These are phyloP conservation scores for Musa itinerans DNA, from an alignment of 176 grass and related monocot genomes.

Conservation along the genomic window DNA sequence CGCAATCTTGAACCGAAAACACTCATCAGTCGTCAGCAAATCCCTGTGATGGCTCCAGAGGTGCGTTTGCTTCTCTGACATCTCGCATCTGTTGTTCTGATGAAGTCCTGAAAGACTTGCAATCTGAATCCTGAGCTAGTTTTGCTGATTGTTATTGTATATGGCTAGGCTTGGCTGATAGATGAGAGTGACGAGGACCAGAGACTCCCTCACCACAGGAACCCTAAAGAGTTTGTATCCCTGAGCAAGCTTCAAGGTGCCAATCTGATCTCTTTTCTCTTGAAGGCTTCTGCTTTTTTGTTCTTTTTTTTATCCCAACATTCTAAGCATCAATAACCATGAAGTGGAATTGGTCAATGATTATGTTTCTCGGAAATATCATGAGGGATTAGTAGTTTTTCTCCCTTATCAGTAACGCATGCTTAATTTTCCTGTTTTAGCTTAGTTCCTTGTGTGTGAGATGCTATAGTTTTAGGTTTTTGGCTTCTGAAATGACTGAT, in stretches of 20 bases:
- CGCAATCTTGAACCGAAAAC: neutral
- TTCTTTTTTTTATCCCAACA: too few relatives aligned
- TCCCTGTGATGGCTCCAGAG: conserved; percentile 1
- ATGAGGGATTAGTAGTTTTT: too few relatives aligned
- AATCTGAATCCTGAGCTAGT: neutral
- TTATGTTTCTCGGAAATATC: too few relatives aligned
- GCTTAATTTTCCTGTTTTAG: too few relatives aligned
- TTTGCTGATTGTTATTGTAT: conserved; percentile 13
- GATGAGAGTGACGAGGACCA: conserved; percentile 56
- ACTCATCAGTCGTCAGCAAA: neutral
- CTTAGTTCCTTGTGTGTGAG: too few relatives aligned
- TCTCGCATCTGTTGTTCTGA: neutral
- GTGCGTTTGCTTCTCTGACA: conserved; percentile 1
- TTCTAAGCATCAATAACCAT: neutral
- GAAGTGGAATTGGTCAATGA: too few relatives aligned
- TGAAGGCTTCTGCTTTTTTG: neutral
- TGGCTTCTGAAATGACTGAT: too few relatives aligned
- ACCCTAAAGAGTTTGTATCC: conserved; percentile 36
- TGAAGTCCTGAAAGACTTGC: neutral
- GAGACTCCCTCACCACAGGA: conserved; percentile 36
- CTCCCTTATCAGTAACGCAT: too few relatives aligned
- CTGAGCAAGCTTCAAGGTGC: conserved; percentile 63
- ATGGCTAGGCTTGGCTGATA: conserved; percentile 55
- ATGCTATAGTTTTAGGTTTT: too few relatives aligned
- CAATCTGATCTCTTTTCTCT: neutral